Evolutionary conservation across 1,284 basidiomycete genomes (phyloP).

Genomic region (Chalciporus sp.): DNA sequence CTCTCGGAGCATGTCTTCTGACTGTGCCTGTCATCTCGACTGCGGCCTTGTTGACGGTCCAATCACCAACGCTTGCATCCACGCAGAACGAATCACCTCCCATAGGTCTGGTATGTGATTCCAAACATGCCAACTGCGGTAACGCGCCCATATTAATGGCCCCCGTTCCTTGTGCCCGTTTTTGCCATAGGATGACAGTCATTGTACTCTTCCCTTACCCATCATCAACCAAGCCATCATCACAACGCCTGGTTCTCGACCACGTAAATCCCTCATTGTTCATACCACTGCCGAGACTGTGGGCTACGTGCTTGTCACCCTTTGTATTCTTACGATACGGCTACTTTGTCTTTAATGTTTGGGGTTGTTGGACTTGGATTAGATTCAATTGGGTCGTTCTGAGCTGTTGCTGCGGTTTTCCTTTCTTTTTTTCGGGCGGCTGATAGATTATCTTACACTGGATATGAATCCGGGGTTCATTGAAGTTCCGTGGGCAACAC

Average conservation of each 20-base stretch:
- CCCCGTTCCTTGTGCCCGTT: constrained; percentile 1
- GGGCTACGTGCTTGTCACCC: constrained; percentile 12
- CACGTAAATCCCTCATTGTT: not conserved
- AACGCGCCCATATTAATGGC: constrained; percentile 4
- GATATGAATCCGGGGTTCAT: not conserved
- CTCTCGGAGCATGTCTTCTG: constrained; percentile 17
- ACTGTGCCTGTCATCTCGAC: constrained; percentile 10
- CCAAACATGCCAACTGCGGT: not conserved
- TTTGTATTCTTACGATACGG: constrained; percentile 21
- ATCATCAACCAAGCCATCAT: not conserved
- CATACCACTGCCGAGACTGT: constrained; percentile 13
- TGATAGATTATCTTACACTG: not conserved
- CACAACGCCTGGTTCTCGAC: constrained; percentile 4
- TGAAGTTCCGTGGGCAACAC: not conserved
- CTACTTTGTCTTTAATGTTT: constrained; percentile 22
- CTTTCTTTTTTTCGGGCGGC: not conserved
- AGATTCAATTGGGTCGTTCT: not conserved
- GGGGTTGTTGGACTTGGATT: not conserved
- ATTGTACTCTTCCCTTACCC: not conserved
- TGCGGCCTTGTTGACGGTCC: constrained; percentile 6
- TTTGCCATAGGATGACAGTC: not conserved
- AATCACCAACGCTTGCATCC: constrained; percentile 7
- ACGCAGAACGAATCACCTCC: not conserved
- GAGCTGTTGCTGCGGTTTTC: not conserved
- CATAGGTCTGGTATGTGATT: constrained; percentile 11